Percentiles rank a stretch among this genome's conserved stretches.
These are phyloP conservation scores for Lactarius sp. DNA, from an alignment of 768 basidiomycete species.

Conservation along the genomic window DNA sequence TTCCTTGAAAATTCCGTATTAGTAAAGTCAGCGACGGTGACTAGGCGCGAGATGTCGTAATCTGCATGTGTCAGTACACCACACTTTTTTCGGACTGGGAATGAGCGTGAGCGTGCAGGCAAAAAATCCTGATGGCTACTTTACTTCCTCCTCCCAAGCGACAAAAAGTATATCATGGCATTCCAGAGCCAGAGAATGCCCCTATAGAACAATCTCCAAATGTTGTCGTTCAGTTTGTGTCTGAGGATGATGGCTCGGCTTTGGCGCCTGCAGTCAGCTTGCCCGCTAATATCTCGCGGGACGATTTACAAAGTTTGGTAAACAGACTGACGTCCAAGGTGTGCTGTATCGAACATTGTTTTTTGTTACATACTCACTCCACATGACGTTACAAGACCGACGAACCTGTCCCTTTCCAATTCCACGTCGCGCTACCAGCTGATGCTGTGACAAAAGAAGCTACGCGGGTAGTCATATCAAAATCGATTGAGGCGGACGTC, in stretches of 20 bases:
- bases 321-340: slow-evolving; percentile 78
- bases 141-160: slow-evolving; percentile 86
- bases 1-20: too few relatives aligned
- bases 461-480: slow-evolving; percentile 76
- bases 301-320: slow-evolving; percentile 81
- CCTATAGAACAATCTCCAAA: slow-evolving; percentile 48
- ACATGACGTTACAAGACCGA: slow-evolving; percentile 49
- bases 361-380: slow-evolving; percentile 18
- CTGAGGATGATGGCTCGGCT: slow-evolving; percentile 74
- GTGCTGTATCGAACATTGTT: not conserved
- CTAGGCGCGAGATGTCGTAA: not conserved
- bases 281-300: slow-evolving; percentile 80
- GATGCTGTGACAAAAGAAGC: slow-evolving; percentile 43
- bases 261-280: slow-evolving; percentile 87
- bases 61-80: not conserved
- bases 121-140: slow-evolving; percentile 58
- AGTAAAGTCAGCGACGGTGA: too few relatives aligned
- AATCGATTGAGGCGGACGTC: slow-evolving; percentile 79
- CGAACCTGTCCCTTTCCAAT: slow-evolving; percentile 88
- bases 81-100: not conserved
- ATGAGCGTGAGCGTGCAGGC: not conserved
- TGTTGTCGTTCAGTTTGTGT: slow-evolving; percentile 88
- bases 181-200: slow-evolving; percentile 58
- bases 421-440: slow-evolving; percentile 75
- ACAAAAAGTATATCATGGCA: slow-evolving; percentile 73